These are phyloP conservation scores for Fusarium sp. DNA, from an alignment of 2,329 filamentous ascomycete genomes.

Conservation along the genomic window DNA sequence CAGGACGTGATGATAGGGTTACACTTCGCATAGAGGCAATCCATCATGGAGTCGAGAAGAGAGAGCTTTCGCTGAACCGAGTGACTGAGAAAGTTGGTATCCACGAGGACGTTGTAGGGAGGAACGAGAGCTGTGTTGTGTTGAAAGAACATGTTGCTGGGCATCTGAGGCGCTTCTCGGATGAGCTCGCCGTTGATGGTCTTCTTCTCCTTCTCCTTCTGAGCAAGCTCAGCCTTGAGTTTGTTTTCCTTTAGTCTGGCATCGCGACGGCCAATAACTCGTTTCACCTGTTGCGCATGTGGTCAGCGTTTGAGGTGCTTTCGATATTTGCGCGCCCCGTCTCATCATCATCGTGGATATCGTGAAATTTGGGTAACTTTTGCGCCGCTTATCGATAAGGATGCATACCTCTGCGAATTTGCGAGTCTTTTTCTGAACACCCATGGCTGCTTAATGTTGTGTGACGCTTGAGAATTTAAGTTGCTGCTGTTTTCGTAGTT, in stretches of 20 bases:
- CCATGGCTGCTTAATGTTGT: conserved; percentile 64
- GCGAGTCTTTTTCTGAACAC: conserved; percentile 86
- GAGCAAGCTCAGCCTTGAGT: conserved; percentile 66
- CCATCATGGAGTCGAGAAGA: conserved; percentile 88
- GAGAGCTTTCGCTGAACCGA: conserved; percentile 92
- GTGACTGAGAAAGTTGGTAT: conserved; percentile 91
- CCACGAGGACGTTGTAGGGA: conserved; percentile 71
- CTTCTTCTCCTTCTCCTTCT: conserved; percentile 67
- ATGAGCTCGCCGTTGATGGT: conserved; percentile 68
- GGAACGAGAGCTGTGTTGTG: conserved; percentile 87
- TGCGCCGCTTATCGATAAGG: conserved; percentile 44
- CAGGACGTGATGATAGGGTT: conserved; percentile 83
- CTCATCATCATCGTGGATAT: neutral
- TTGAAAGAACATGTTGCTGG: conserved; percentile 85
- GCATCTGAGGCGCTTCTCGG: conserved; percentile 82
- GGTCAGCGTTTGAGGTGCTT: conserved; percentile 18
- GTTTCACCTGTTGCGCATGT: conserved; percentile 66
- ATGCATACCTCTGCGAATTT: conserved; percentile 77
- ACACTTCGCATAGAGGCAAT: conserved; percentile 90
- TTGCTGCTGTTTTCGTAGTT: neutral
- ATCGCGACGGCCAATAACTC: conserved; percentile 83
- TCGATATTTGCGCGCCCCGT: neutral
- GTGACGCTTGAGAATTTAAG: neutral
- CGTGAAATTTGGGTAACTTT: conserved; percentile 24
- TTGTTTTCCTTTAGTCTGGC: conserved; percentile 83